phyloP scores from a whole-genome alignment of 225 moss, liverwort and hornwort genomes.

The Sphagnum contortum region DNA sequence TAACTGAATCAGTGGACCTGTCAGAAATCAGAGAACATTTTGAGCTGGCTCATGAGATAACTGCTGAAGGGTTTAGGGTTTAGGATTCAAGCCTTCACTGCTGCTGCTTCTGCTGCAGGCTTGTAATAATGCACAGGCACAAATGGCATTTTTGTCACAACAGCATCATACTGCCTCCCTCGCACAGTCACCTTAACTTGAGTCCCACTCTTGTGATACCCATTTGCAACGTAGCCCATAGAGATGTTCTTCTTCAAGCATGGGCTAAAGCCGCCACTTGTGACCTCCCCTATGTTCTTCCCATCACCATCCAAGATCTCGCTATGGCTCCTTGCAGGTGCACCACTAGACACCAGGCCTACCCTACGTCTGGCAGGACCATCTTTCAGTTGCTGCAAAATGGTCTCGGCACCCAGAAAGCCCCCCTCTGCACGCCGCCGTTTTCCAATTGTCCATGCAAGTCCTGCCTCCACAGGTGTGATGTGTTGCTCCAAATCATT shows the following conservation, averaged over 20 bases:
- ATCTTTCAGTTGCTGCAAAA: constrained; percentile 79
- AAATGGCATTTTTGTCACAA: constrained; percentile 89
- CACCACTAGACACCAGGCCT: constrained; percentile 72
- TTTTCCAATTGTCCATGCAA: constrained; percentile 90
- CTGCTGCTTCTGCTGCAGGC: neutral
- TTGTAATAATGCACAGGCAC: constrained; percentile 87
- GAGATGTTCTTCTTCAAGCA: constrained; percentile 97
- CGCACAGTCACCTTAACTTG: constrained; percentile 71
- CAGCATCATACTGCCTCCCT: constrained; percentile 61
- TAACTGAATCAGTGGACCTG: too few relatives aligned
- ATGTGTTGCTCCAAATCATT: constrained; percentile 92
- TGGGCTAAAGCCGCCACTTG: constrained; percentile 94
- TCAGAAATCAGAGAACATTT: too few relatives aligned
- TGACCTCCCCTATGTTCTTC: constrained; percentile 79
- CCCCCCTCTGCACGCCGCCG: constrained; percentile 72
- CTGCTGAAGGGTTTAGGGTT: too few relatives aligned
- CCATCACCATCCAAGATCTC: constrained; percentile 69
- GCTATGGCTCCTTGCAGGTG: constrained; percentile 81
- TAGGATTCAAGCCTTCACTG: too few relatives aligned
- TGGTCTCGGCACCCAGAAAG: constrained; percentile 77
- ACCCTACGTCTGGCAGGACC: constrained; percentile 70
- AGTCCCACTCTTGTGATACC: constrained; percentile 74
- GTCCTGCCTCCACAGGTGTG: constrained; percentile 82
- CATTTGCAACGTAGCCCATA: constrained; percentile 79
- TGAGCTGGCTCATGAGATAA: too few relatives aligned